These are phyloP conservation scores for Pseudogymnoascus sp. DNA, from an alignment of 2,329 filamentous ascomycete genomes.

Conservation along the genomic window DNA sequence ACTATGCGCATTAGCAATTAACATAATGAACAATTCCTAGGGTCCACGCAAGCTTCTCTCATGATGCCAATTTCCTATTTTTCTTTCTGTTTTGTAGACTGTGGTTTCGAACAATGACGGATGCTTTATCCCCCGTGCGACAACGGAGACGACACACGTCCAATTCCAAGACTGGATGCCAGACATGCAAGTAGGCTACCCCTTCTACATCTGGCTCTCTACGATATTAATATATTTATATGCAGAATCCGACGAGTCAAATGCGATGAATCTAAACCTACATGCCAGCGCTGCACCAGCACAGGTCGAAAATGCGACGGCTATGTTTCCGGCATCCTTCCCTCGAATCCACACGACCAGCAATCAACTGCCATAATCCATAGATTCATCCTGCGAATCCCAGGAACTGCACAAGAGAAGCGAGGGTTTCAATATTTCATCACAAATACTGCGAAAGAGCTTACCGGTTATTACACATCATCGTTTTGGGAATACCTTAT, in stretches of 20 bases:
- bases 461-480: constrained; percentile 21
- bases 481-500: constrained; percentile 23
- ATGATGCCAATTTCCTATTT: not conserved
- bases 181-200: constrained; percentile 21
- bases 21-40: not conserved
- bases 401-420: constrained; percentile 20
- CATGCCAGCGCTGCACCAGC: constrained; percentile 21
- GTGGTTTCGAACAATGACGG: not conserved
- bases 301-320: constrained; percentile 23
- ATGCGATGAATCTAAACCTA: constrained; percentile 25
- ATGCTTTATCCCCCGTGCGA: not conserved
- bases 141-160: not conserved
- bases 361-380: constrained; percentile 1
- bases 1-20: not conserved
- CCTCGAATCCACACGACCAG: constrained; percentile 7
- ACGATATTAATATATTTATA: constrained; percentile 1
- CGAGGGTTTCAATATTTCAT: constrained; percentile 23
- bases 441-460: constrained; percentile 18
- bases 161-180: constrained; percentile 17
- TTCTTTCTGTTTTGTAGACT: not conserved
- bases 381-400: constrained; percentile 9
- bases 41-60: not conserved
- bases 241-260: constrained; percentile 24
- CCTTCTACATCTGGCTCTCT: not conserved
- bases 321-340: constrained; percentile 11